Evolutionary conservation across 306 rosid species (phyloP).

Genomic region (Ormosia emarginata): DNA sequence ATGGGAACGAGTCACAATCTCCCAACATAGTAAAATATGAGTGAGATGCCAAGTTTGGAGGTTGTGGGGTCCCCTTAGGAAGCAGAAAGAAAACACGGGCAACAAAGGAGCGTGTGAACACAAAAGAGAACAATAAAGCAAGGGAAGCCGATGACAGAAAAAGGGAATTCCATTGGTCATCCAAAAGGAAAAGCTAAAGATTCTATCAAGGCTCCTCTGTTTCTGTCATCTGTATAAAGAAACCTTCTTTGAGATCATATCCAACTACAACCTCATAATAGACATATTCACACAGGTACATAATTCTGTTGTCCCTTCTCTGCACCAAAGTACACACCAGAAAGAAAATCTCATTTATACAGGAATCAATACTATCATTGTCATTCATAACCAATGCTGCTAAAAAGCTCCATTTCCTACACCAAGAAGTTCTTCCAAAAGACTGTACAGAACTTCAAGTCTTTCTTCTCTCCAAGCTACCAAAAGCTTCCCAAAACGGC

Average conservation of each 20-base stretch:
- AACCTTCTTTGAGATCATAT: slow-evolving; percentile 25
- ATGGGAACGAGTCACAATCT: not conserved
- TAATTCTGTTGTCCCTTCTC: not conserved
- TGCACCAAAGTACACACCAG: slow-evolving; percentile 14
- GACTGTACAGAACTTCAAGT: slow-evolving; percentile 53
- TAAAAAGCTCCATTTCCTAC: slow-evolving; percentile 58
- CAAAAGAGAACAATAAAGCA: slow-evolving; percentile 33
- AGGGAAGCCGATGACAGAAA: slow-evolving; percentile 11
- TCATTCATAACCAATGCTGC: slow-evolving; percentile 43
- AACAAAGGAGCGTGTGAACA: slow-evolving; percentile 57
- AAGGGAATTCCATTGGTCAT: slow-evolving; percentile 4
- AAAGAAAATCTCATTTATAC: not conserved
- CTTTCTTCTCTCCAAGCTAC: slow-evolving; percentile 57
- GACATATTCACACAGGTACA: not conserved
- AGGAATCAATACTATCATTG: not conserved
- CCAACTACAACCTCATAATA: slow-evolving; percentile 21
- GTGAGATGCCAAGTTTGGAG: not conserved
- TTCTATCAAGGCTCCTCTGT: slow-evolving; percentile 52
- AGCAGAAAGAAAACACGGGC: slow-evolving; percentile 19
- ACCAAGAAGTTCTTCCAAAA: slow-evolving; percentile 70
- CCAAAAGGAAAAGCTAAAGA: slow-evolving; percentile 22
- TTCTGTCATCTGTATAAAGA: slow-evolving; percentile 45
- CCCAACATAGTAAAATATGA: not conserved
- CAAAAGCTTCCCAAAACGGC: slow-evolving; percentile 67
- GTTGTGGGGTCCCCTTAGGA: slow-evolving; percentile 27